These are phyloP conservation scores for Aspergillus puulaauensis DNA, from an alignment of 2,329 filamentous ascomycete genomes.

Conservation along the genomic window DNA sequence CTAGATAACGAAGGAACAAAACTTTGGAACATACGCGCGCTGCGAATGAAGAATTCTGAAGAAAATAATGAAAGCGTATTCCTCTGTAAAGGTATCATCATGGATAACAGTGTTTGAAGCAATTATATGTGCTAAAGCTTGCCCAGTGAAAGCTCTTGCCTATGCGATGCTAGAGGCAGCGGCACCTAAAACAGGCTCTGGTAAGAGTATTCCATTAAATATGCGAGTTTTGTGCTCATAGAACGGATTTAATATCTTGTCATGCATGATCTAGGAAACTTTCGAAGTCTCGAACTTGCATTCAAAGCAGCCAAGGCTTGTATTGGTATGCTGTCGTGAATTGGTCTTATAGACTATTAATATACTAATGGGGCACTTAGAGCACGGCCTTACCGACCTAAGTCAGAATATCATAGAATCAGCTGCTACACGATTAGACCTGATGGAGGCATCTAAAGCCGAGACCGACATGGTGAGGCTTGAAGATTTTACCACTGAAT, in stretches of 20 bases:
- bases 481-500: constrained; percentile 50
- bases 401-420: constrained; percentile 63
- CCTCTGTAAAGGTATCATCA: constrained; percentile 21
- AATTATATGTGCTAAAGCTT: neutral
- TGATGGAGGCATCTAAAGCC: constrained; percentile 16
- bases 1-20: constrained; percentile 34
- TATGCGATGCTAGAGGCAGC: constrained; percentile 67
- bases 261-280: constrained; percentile 34
- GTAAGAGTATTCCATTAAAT: constrained; percentile 2
- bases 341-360: no score
- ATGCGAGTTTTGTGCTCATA: neutral
- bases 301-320: constrained; percentile 66
- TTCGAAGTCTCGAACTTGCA: constrained; percentile 65
- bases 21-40: constrained; percentile 40
- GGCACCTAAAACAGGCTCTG: constrained; percentile 15
- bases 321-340: constrained; percentile 49
- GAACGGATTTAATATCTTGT: neutral
- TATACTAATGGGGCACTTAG: constrained; percentile 29
- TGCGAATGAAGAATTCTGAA: constrained; percentile 8
- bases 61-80: constrained; percentile 8
- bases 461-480: constrained; percentile 10
- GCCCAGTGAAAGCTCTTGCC: constrained; percentile 56
- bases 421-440: constrained; percentile 57
- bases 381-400: constrained; percentile 56
- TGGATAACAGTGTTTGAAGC: neutral